These are phyloP conservation scores for Jackrogersella multiformis DNA, from an alignment of 495 filamentous ascomycete species.

Conservation along the genomic window DNA sequence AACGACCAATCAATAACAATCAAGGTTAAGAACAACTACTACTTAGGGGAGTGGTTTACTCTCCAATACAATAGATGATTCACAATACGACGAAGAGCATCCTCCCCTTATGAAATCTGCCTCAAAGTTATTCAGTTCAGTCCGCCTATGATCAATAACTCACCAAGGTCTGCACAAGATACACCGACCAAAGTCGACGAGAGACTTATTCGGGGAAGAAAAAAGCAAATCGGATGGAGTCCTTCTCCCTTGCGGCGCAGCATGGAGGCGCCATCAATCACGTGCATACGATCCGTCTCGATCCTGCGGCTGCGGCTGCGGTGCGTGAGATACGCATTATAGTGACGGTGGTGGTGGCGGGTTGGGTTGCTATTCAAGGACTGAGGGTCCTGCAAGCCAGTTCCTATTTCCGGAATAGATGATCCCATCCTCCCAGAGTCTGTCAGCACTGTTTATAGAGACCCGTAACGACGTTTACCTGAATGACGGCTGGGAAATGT, in stretches of 20 bases:
- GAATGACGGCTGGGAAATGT: neutral
- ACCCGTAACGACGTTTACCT: neutral
- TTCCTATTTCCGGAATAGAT: constrained; percentile 16
- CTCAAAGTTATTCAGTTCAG: neutral
- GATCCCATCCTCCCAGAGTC: neutral
- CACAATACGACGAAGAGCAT: no score
- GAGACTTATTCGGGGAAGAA: neutral
- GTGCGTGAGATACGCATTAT: constrained; percentile 74
- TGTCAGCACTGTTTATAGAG: no score
- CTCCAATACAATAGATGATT: neutral
- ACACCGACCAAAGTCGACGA: neutral
- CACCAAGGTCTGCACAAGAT: neutral
- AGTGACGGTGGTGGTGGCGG: constrained; percentile 73
- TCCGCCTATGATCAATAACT: neutral
- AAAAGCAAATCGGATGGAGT: constrained; percentile 36
- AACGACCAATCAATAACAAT: constrained; percentile 15
- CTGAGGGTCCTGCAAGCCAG: constrained; percentile 13
- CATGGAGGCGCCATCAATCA: constrained; percentile 45
- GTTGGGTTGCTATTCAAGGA: constrained; percentile 63
- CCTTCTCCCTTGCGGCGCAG: constrained; percentile 43
- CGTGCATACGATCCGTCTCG: constrained; percentile 42
- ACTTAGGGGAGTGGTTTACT: neutral
- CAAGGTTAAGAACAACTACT: neutral
- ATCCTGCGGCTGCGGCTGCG: constrained; percentile 53
- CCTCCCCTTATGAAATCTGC: neutral